Evolutionary conservation across 129 eudicot genomes (phyloP), one percentile per base, ranked within the genome.

Genomic region (Dittrichia graveolens): DNA sequence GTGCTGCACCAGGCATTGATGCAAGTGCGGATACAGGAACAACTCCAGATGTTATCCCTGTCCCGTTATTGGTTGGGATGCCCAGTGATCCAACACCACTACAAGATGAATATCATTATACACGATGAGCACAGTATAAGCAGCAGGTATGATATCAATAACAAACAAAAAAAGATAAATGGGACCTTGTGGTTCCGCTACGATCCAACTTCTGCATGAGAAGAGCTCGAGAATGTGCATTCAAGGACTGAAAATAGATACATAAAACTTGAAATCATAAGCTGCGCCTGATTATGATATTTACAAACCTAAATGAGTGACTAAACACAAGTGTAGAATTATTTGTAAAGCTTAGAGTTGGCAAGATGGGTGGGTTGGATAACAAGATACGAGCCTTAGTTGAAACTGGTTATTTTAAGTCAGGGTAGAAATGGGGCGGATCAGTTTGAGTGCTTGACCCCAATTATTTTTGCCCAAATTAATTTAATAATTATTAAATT

Each of bases 141-240:
- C 13, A 10, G 43, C 18, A 7, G 54, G 69, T 8, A 40, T 59
- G 31, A 15, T 11, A 24, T 53, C 42, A 6, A 58, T 60, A 69
- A 61, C 18, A 57, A 58, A 60, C 61, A 24, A 46, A 24, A 34
- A 11, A 67, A 4, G 18, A 13, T 18, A 43, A 57, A 61, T 37
- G 39, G 47, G 60, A 91, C 97, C 97, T 82, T 45, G 95, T 58
- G 61, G 83, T 80, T 45, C 97, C 97, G 50, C 81, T 91, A 15
- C 97, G 97, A 55, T 91, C 97, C 92, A 91, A 78, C 77, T 91
- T 91, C 84, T 82, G 95, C 97, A 91, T 91, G n/a, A 91, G 85
- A 66, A 84, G 86, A 71, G 95, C 95, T 50, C 97, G 88, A 65
- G 97, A 91, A 31, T 80, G 86, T 73, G 97, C 97, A 84, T 88